A percentile compares a stretch with the other conserved stretches of the same genome.
Evolutionary conservation across 352 stramenopile species (phyloP).

Genomic region (Thraustochytrium striatum): DNA sequence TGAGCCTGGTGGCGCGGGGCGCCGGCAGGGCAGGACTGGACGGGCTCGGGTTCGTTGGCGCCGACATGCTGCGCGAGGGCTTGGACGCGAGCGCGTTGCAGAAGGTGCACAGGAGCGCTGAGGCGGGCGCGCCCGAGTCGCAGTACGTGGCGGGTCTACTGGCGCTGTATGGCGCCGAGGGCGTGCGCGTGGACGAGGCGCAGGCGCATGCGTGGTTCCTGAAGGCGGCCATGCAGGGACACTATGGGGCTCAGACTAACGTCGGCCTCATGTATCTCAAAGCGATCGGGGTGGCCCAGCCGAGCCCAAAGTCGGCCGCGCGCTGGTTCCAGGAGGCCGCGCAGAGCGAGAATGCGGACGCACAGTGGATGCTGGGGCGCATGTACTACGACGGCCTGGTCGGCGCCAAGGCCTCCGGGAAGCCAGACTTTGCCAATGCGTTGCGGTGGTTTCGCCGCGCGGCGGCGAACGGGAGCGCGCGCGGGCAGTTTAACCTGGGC

Average conservation of each 20-base stretch:
- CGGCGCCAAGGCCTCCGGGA: background rate
- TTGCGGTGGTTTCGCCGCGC: background rate
- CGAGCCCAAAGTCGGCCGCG: background rate
- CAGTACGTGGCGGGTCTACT: slow-evolving; percentile 35
- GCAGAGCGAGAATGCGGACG: background rate
- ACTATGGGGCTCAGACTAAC: slow-evolving; percentile 4
- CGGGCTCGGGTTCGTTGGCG: no score
- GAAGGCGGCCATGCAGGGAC: slow-evolving; percentile 16
- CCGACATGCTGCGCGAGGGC: no score
- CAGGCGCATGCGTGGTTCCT: slow-evolving; percentile 18
- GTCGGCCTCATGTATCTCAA: slow-evolving; percentile 12
- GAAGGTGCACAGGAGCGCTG: no score
- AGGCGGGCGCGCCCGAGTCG: background rate
- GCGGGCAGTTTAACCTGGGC: slow-evolving; percentile 15
- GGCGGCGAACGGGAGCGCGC: background rate
- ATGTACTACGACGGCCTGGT: slow-evolving; percentile 30
- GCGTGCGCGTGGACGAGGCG: slow-evolving; percentile 3
- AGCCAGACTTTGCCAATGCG: slow-evolving; percentile 16
- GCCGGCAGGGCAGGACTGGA: no score
- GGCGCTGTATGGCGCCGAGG: slow-evolving; percentile 17
- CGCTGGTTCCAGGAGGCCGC: background rate
- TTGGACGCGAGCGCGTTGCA: no score
- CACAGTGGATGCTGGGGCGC: slow-evolving; percentile 42
- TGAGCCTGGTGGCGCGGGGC: no score
- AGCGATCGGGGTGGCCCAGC: background rate